Evolutionary conservation across 345 rosid species (phyloP).

Genomic region (Gossypium bickii): DNA sequence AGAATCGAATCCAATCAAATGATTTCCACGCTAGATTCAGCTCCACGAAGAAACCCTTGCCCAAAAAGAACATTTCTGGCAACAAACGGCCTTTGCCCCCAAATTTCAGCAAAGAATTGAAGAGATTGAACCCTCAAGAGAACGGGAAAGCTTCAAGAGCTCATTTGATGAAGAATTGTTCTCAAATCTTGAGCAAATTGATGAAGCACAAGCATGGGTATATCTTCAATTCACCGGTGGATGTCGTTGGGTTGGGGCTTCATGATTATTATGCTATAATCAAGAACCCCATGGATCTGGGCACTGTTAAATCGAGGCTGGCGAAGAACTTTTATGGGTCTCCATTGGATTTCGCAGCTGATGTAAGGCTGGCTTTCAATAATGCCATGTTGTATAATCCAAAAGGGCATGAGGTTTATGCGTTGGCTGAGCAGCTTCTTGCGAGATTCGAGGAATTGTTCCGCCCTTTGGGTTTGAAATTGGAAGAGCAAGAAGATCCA

Average conservation of each 20-base stretch:
- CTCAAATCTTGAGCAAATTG: constrained; percentile 62
- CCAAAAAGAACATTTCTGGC: constrained; percentile 36
- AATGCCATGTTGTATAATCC: constrained; percentile 79
- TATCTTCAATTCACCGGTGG: constrained; percentile 60
- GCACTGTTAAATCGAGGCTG: constrained; percentile 54
- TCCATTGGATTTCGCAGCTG: constrained; percentile 54
- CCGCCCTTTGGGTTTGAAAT: constrained; percentile 33
- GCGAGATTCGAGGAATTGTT: constrained; percentile 48
- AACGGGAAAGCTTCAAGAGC: constrained; percentile 16
- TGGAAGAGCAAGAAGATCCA: constrained; percentile 12
- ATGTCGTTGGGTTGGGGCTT: constrained; percentile 49
- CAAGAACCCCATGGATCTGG: constrained; percentile 78
- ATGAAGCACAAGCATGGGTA: constrained; percentile 68
- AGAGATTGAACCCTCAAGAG: constrained; percentile 34
- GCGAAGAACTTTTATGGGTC: constrained; percentile 43
- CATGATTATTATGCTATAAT: constrained; percentile 58
- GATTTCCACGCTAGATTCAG: constrained; percentile 43
- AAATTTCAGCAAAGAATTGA: constrained; percentile 25
- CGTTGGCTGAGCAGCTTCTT: constrained; percentile 49
- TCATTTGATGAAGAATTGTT: constrained; percentile 42
- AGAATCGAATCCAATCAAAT: constrained; percentile 46
- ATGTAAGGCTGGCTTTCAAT: constrained; percentile 65
- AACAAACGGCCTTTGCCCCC: constrained; percentile 43
- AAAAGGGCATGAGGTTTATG: constrained; percentile 57
- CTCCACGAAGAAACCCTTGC: constrained; percentile 24